Base-by-base conservation (phyloP, 805 yeast genomes). In the Saccharomycopsis javanensis region DNA sequence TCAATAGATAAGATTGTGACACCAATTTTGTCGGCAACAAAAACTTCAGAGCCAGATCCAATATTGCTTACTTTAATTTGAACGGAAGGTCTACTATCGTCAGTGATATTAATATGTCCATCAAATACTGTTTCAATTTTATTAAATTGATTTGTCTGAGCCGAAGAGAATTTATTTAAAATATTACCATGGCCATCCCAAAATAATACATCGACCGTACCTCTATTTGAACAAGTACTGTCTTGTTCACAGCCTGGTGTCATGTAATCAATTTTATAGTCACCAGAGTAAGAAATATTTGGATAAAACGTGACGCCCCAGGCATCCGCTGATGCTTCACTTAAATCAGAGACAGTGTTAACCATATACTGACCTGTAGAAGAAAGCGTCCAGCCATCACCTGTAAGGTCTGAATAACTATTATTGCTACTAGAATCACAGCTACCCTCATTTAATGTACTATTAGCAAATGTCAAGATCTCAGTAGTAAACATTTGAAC, bases 161-260 rank as follows among this genome's bases (percentile, higher is more conserved):
- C 89, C 23, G 76, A 62, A 1, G 71, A 63, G 0, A 80, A 64
- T 1, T 76, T 64, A 3, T 83, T 64, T 1, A 76, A 57, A 4
- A 70, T 70, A 15, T 72, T 64, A 0, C 66, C 63, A 0, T 67
- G 64, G 23, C 78, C 79, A 33, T 77, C 73, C 61, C 69, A 72
- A 1, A 91, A 73, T 0, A 95, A 78, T 0, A 85, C 96, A 64
- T 88, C 88, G 3, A 88, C 92, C 27, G 80, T 77, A 10, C 96
- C 92, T 66, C 99, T 78, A 20, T 71, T 58, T 23, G 67, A 63
- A 70, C 99, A 94, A 0, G 94, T 77, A 53, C 72, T 69, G 66
- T 87, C 96, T 3, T 64, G 67, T 0, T 68, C 55, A 71, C 99
- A 94, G 0, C 98, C 98, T 0, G 97, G 97, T 0, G 99, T 94